Base-by-base conservation (phyloP, 2,329 filamentous ascomycete genomes). In the Colletotrichum cordylinicola region DNA sequence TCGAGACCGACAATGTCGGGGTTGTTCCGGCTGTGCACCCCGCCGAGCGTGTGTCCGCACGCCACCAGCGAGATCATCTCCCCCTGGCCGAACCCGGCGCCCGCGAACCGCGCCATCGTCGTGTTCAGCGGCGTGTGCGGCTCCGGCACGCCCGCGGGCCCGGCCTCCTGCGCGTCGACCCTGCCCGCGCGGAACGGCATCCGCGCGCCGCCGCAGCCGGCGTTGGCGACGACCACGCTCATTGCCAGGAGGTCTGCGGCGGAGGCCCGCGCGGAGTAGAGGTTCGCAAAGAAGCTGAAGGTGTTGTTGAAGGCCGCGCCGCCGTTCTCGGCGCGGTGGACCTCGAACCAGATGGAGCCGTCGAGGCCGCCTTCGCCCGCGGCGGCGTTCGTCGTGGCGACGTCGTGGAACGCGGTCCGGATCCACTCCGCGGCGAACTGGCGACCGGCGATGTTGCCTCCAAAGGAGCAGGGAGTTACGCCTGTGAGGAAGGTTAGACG, bases 241-340 rank as follows among this genome's bases (percentile, higher is more conserved):
- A 85, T 78, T 8, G 84, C 83, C 1, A 85, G 75, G 4, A 85
- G 78, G 60, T 85, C 84, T 0, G 84, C 70, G 4, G 79, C 79
- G 2, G 79, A 79, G 8, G 78, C 71, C 13, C 77, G 76, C 12
- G 72, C 58, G 15, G 78, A 80, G 73, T 81, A 78, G 62, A 79
- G 80, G 58, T 74, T 76, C 39, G 56, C 60, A 62, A 82, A 77
- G 74, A 79, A 78, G 52, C 69, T 69, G 24, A 80, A 78, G 31
- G 82, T 83, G 70, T 80, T 80, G 76, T 82, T 81, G 78, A 83
- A 83, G 21, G 80, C 82, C 5, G 75, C 75, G 55, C 82, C 82
- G 10, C 75, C 67, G 58, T 83, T 83, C 70, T 83, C 82, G 6
- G 75, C 65, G 18, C 82, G 81, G 61, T 80, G 75, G 8, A 80